Evolutionary conservation across 768 basidiomycete genomes (phyloP).

Genomic region (Rhodosporidiobolus odoratus): DNA sequence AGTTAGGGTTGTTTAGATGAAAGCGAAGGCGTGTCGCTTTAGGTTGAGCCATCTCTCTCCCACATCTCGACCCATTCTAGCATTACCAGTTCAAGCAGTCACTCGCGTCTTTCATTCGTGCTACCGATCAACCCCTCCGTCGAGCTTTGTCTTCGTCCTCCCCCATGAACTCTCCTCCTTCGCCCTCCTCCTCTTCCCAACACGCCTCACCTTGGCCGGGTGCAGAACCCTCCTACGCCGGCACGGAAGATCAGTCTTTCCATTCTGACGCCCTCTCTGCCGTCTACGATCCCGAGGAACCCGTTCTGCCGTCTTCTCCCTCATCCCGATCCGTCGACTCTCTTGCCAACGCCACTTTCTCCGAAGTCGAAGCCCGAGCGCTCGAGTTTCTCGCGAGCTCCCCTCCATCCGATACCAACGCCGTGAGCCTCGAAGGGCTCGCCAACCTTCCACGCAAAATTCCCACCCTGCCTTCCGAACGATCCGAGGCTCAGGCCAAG

Average conservation of each 20-base stretch:
- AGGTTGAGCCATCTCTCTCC: too few species aligned
- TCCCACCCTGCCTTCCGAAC: neutral
- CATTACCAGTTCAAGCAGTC: too few species aligned
- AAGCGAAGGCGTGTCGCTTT: too few species aligned
- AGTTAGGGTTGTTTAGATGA: too few species aligned
- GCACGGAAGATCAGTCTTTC: neutral
- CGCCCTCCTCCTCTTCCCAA: constrained; percentile 47
- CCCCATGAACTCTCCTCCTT: neutral
- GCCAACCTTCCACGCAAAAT: constrained; percentile 50
- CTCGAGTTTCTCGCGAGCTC: constrained; percentile 67
- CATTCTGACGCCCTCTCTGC: neutral
- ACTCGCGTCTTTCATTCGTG: too few species aligned
- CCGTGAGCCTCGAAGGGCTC: constrained; percentile 47
- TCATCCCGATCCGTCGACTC: constrained; percentile 83
- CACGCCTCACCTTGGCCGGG: constrained; percentile 57
- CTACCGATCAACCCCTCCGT: too few species aligned
- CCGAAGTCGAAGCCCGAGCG: constrained; percentile 69
- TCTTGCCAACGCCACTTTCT: constrained; percentile 82
- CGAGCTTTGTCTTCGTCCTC: too few species aligned
- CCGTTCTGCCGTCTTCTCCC: constrained; percentile 84
- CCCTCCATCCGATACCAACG: neutral
- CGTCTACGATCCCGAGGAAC: constrained; percentile 59
- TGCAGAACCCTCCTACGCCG: constrained; percentile 53
- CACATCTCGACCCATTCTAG: too few species aligned
- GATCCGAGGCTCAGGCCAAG: neutral